These are phyloP conservation scores for Scedosporium dehoogii DNA, from an alignment of 2,329 filamentous ascomycete species.

Conservation along the genomic window DNA sequence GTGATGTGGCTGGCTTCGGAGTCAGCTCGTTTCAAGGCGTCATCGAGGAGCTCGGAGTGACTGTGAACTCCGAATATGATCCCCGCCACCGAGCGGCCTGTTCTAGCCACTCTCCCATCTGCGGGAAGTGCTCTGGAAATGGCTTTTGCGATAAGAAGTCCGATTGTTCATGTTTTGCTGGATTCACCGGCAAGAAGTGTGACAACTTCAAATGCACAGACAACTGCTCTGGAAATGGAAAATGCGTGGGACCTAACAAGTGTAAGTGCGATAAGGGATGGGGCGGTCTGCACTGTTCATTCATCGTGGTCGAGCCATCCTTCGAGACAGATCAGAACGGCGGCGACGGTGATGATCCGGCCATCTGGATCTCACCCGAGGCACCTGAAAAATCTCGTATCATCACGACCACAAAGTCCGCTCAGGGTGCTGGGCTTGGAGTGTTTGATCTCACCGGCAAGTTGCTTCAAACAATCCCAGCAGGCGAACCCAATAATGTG, in stretches of 20 bases:
- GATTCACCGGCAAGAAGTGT: slow-evolving; percentile 27
- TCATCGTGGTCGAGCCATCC: slow-evolving; percentile 32
- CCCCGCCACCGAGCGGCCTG: slow-evolving; percentile 19
- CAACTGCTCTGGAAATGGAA: slow-evolving; percentile 30
- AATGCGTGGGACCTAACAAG: slow-evolving; percentile 28
- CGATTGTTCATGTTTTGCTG: slow-evolving; percentile 32
- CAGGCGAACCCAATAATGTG: slow-evolving; percentile 42
- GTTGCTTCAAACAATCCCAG: slow-evolving; percentile 31
- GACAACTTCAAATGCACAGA: slow-evolving; percentile 25
- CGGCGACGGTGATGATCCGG: slow-evolving; percentile 38
- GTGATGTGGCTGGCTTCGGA: slow-evolving; percentile 25
- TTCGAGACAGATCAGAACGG: slow-evolving; percentile 45
- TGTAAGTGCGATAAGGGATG: slow-evolving; percentile 31
- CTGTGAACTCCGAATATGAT: slow-evolving; percentile 26
- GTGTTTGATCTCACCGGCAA: slow-evolving; percentile 40
- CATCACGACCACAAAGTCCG: slow-evolving; percentile 42
- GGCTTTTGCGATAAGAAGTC: slow-evolving; percentile 24
- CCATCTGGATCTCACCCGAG: slow-evolving; percentile 35
- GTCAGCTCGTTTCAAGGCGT: slow-evolving; percentile 25
- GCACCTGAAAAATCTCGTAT: slow-evolving; percentile 32
- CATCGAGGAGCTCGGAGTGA: slow-evolving; percentile 22
- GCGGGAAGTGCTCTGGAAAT: slow-evolving; percentile 22
- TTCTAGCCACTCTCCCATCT: slow-evolving; percentile 18
- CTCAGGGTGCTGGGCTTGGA: slow-evolving; percentile 34
- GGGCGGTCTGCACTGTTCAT: slow-evolving; percentile 35